Base-by-base conservation (phyloP, 352 stramenopile genomes). In the Elongisporangium undulatum region DNA sequence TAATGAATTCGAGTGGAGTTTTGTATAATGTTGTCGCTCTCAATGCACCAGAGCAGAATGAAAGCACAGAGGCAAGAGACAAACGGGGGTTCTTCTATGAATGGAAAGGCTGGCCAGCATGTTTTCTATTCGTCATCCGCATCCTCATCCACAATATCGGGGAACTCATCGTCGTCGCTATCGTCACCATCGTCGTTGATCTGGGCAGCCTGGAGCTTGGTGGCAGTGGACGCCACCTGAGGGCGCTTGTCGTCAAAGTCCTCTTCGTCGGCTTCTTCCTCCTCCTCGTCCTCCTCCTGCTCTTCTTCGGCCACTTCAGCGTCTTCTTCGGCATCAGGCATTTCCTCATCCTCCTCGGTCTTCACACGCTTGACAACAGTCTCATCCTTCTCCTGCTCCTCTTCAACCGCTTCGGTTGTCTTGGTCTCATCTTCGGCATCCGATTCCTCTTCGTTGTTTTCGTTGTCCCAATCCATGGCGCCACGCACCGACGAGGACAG, bases 61-160 rank as follows among this genome's bases (percentile, higher is more conserved):
- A 45, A 17, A 39, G 12, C 6, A 17, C 34, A 15, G 34, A 12
- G 17, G 34, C 34, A 45, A 45, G 34, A 45, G 34, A 38, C 24
- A 3, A 34, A 34, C 3, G 7, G 24, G 7, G 26, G 16, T 8
- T 17, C 16, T 45, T 45, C 13, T 45, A 45, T 16, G 34, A 45
- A 45, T 45, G 34, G n/a, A 45, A 45, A 38, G 9, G 26, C 26
- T 38, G 9, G 6, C 34, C 7, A 38, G 9, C 26, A 13, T 38
- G 26, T 12, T 2, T 2, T 38, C 26, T 82, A 82, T 53, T 75
- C 66, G 49, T 87, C 72, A 22, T 80, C 77, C 13, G 85, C 73
- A 54, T 93, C 82, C 58, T 88, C 82, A 49, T 82, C 73, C 12
- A 94, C 79, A 59, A 94, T 94, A 52, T 94, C 82, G 0, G 85